Evolutionary conservation across 129 eudicot species (phyloP).

Genomic region (Sambucus nigra): DNA sequence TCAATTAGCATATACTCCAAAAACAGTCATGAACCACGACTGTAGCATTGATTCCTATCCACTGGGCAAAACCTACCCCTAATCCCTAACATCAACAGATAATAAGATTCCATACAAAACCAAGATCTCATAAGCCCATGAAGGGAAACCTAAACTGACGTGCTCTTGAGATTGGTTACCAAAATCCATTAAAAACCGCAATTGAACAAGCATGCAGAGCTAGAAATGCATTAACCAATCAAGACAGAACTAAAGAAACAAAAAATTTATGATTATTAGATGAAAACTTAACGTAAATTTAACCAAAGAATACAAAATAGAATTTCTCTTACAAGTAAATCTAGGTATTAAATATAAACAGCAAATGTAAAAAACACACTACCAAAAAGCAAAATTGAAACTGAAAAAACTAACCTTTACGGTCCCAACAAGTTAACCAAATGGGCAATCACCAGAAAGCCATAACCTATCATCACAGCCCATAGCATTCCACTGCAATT

Average conservation of each 20-base stretch:
- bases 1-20: background rate
- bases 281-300: background rate
- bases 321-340: no score
- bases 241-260: background rate
- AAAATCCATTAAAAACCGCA: no score
- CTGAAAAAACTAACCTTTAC: conserved; percentile 11
- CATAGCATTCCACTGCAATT: conserved; percentile 42
- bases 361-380: background rate
- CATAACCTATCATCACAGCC: conserved; percentile 41
- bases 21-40: background rate
- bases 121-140: background rate
- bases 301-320: no score
- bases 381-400: background rate
- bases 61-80: background rate
- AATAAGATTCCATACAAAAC: background rate
- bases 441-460: conserved; percentile 31
- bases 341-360: background rate
- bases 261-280: background rate
- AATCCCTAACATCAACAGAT: background rate
- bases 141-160: background rate
- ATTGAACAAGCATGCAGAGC: background rate
- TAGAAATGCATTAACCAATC: background rate
- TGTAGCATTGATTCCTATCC: background rate
- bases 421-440: conserved; percentile 22
- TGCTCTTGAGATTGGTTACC: background rate